A percentile compares a stretch with the other conserved stretches of the same genome.
Evolutionary conservation across 495 filamentous ascomycete species (phyloP).

Genomic region (Penicillium egyptiacum): DNA sequence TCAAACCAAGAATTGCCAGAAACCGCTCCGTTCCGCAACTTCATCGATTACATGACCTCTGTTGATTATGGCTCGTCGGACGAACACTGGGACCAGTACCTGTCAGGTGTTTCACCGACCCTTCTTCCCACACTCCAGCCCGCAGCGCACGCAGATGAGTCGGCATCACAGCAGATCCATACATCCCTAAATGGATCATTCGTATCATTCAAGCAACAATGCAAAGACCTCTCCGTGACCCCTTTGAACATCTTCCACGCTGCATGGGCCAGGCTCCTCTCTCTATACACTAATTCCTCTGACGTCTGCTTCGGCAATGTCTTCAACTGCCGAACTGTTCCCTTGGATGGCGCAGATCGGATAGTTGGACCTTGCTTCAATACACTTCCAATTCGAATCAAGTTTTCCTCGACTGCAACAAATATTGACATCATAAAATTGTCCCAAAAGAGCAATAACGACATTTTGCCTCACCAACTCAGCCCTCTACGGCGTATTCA

Average conservation of each 20-base stretch:
- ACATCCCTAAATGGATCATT: constrained; percentile 34
- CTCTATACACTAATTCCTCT: constrained; percentile 45
- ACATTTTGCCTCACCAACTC: constrained; percentile 63
- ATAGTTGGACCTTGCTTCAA: constrained; percentile 85
- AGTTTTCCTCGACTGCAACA: constrained; percentile 38
- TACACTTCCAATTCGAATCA: constrained; percentile 67
- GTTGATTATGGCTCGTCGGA: constrained; percentile 43
- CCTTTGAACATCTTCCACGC: constrained; percentile 65
- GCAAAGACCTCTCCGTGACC: constrained; percentile 55
- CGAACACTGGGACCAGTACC: constrained; percentile 59
- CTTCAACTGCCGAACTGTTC: constrained; percentile 66
- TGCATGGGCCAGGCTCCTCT: constrained; percentile 63
- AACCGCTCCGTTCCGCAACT: constrained; percentile 30
- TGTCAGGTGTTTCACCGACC: constrained; percentile 51
- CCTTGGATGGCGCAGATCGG: constrained; percentile 60
- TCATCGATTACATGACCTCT: constrained; percentile 48
- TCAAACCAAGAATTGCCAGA: constrained; percentile 41
- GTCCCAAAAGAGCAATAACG: constrained; percentile 57
- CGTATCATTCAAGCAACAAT: constrained; percentile 42
- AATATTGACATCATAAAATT: constrained; percentile 53
- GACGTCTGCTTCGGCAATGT: constrained; percentile 86
- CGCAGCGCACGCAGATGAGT: constrained; percentile 5
- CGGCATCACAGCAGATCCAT: constrained; percentile 25
- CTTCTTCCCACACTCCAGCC: constrained; percentile 31
- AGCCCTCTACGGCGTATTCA: constrained; percentile 59